These are phyloP conservation scores for Colletotrichum sp. DNA, from an alignment of 2,329 filamentous ascomycete genomes.

Conservation along the genomic window DNA sequence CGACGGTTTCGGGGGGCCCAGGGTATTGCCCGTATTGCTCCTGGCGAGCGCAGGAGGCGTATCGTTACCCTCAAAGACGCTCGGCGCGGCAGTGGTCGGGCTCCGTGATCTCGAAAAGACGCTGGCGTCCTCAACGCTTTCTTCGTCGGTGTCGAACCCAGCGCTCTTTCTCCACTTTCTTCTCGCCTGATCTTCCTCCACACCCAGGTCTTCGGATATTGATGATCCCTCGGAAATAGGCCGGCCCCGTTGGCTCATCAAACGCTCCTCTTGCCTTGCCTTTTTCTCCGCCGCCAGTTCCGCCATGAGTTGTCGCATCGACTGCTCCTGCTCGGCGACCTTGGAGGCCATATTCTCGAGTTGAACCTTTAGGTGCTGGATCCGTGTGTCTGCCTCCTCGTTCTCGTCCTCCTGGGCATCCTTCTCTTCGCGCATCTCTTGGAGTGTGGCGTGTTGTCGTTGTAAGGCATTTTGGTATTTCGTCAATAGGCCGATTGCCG, in stretches of 20 bases:
- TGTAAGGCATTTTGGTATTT: constrained; percentile 65
- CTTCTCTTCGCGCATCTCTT: constrained; percentile 57
- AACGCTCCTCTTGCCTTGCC: constrained; percentile 42
- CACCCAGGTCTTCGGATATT: constrained; percentile 56
- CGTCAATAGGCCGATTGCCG: constrained; percentile 58
- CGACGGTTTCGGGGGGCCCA: background rate
- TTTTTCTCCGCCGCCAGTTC: constrained; percentile 57
- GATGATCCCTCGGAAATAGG: constrained; percentile 42
- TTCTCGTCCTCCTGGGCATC: constrained; percentile 58
- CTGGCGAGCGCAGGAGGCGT: constrained; percentile 17
- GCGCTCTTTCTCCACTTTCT: constrained; percentile 44
- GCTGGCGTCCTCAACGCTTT: constrained; percentile 54
- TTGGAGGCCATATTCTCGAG: constrained; percentile 62
- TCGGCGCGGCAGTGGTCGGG: constrained; percentile 51
- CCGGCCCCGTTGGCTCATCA: constrained; percentile 28
- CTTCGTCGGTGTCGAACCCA: constrained; percentile 57
- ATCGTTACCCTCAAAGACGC: constrained; percentile 32
- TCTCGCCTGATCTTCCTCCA: constrained; percentile 53
- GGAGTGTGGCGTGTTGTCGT: constrained; percentile 51
- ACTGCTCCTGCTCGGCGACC: constrained; percentile 57
- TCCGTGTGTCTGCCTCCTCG: constrained; percentile 56
- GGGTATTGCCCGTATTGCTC: constrained; percentile 20
- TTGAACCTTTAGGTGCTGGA: constrained; percentile 60
- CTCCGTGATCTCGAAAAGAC: constrained; percentile 66
- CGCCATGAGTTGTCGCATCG: constrained; percentile 53